Evolutionary conservation across 768 basidiomycete genomes (phyloP), one percentile per base, ranked within the genome.

Genomic region (Suillus fuscotomentosus): DNA sequence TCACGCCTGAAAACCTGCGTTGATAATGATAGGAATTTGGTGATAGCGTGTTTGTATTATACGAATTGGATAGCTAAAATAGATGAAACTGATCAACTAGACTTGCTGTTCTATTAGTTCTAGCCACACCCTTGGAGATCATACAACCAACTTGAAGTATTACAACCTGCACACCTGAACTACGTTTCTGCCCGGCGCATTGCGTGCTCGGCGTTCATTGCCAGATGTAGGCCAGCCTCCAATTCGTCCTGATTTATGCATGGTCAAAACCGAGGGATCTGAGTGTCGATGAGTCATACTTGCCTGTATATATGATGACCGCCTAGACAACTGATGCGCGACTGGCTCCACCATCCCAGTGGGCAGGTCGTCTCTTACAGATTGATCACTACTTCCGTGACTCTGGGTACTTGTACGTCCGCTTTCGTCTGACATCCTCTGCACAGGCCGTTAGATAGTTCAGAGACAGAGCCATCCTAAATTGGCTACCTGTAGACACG

Each of bases 401-500:
- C 57, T 63, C 34, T 68, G 63, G 3, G 62, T 64, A 27, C 64
- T 72, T 10, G 72, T 62, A 34, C 55, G 63, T 17, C 38, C 22
- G 48, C 62, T 67, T 45, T 61, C 64, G 9, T 64, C 51, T 22
- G 60, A 61, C 3, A 63, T 39, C 14, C 13, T 31, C 59, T 57
- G 69, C 65, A 5, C 6, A 2, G 24, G 13, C 5, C 39, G 54
- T 75, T 59, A 69, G 56, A 41, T 5, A 27, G 15, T 41, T 38
- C 27, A 38, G 31, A 17, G 45, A 8, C 15, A 17, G 34, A 11
- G 50, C 6, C 20, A 38, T 60, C 50, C 20, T 41, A 17, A 24
- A 22, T 41, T 41, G 13, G 74, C 67, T 63, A 74, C 72, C 1
- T 31, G 51, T 15, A 68, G 63, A 24, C 42, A 22, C 22, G 69